Evolutionary conservation across 306 rosid species (phyloP), one percentile per base, ranked within the genome.

Genomic region (Carpinus viminea): DNA sequence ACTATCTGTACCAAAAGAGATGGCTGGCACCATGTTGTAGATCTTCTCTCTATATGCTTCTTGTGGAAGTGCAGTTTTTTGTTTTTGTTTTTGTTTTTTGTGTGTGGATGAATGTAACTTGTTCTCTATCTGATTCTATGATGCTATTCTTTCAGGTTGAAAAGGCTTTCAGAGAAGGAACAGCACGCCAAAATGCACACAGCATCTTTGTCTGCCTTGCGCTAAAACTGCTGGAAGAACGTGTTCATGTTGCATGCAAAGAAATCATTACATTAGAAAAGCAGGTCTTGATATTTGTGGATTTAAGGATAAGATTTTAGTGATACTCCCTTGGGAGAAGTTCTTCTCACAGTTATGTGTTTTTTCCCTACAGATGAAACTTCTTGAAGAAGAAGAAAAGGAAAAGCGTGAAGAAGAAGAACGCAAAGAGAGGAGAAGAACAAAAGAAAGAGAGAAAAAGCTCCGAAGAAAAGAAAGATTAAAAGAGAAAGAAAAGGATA

Each of bases 181-280:
- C 99, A 57, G 98, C 99, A 8, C 99, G 99, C 83, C 99, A 96
- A 93, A 96, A 96, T 90, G 98, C 99, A 18, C 99, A 96, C 83
- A 91, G 99, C 87, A 91, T 96, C 80, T 96, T 96, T 73, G 98
- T 96, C 48, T 96, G 97, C 81, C 97, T 96, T 82, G 97, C 97
- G 60, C 88, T 93, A 75, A 91, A 96, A 82, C 84, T 96, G 81
- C 92, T 96, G 84, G 99, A 96, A 90, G 99, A 96, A 74, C 94
- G 93, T 61, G 94, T 93, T 81, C 98, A 91, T 85, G 93, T 96
- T 83, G 98, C 94, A 12, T 96, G 98, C 91, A 96, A 93, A 89
- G 99, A 96, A 86, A 96, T 96, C 74, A 90, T 96, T 76, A 93
- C 98, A 18, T 80, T 89, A 74, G 99, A 96, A 86, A 96, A 93